Evolutionary conservation across 2,329 filamentous ascomycete genomes (phyloP).

Genomic region (Microdochium nivale): DNA sequence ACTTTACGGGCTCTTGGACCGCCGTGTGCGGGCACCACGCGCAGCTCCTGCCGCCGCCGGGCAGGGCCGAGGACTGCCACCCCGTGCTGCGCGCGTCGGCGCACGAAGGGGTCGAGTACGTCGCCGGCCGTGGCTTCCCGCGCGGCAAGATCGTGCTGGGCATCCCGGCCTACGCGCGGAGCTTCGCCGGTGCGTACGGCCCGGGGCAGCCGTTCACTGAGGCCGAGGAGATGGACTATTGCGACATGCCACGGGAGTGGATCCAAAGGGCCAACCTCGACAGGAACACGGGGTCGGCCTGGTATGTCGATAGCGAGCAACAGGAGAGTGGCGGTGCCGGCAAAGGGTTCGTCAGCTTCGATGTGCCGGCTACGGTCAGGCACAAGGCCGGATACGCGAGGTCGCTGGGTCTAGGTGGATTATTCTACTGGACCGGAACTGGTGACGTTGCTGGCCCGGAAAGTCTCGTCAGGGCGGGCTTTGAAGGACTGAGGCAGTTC

Average conservation of each 20-base stretch:
- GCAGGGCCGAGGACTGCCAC: conserved; percentile 10
- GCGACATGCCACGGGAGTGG: conserved; percentile 47
- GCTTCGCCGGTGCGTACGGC: conserved; percentile 44
- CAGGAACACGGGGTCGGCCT: conserved; percentile 44
- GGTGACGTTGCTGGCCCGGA: conserved; percentile 44
- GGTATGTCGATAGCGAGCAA: conserved; percentile 33
- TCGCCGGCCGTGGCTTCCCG: conserved; percentile 44
- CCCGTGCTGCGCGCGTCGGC: conserved; percentile 32
- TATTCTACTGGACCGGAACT: conserved; percentile 63
- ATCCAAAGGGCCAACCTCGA: conserved; percentile 34
- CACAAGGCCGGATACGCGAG: conserved; percentile 54
- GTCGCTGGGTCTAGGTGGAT: conserved; percentile 43
- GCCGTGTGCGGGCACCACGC: conserved; percentile 54
- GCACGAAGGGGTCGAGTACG: conserved; percentile 45
- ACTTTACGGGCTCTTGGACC: conserved; percentile 58
- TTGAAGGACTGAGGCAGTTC: conserved; percentile 33
- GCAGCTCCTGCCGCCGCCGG: conserved; percentile 41
- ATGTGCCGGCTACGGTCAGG: conserved; percentile 50
- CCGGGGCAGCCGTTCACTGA: conserved; percentile 43
- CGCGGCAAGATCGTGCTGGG: conserved; percentile 52
- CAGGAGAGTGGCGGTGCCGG: conserved; percentile 4
- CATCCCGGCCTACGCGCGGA: conserved; percentile 54
- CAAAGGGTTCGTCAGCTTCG: conserved; percentile 54
- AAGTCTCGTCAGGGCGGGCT: conserved; percentile 54
- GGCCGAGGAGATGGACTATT: conserved; percentile 51